Evolutionary conservation across 2,329 filamentous ascomycete species (phyloP), one percentile per base, ranked within the genome.

Genomic region (Hypoxylon sp.): DNA sequence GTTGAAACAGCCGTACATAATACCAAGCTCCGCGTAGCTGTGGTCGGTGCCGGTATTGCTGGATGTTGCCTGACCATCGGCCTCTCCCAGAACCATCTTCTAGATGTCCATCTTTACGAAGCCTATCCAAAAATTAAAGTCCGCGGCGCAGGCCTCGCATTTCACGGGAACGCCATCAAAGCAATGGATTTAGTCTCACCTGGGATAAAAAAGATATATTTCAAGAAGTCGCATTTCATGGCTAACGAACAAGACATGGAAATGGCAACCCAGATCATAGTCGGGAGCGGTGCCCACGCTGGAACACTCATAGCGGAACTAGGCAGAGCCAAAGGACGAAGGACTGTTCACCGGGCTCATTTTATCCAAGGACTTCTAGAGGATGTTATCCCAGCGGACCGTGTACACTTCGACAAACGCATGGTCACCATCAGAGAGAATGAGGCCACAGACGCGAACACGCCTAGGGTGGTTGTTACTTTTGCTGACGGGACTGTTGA

Each of bases 11-110:
- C 15, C 32, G 32, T 15, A 15, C 32, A 37, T 2, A 37, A 13
- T 37, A 1, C 32, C 32, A 37, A 37, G 42, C 46, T 70, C 13
- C 65, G 65, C 4, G 54, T 70, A 21, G 68, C 60, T 21, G 52
- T 70, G 15, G 48, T 70, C 56, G 68, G 68, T 31, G 68, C 68
- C 6, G 68, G 68, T n/a, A 68, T 70, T 15, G 68, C 68, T 5
- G 68, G 68, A 6, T 60, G 57, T 47, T 68, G 68, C 37, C 57
- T 70, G 15, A 47, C 62, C 10, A 55, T 70, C n/a, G 68, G 65
- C 10, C 66, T 71, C 17, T 58, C 59, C 35, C 58, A 47, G 19
- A 68, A 69, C n/a, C 55, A 54, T 3, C 19, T 56, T 17, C 55
- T 69, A 2, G 62, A 71, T 24, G 58, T 71, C 7, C 62, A 65